Percentiles rank a stretch among this genome's conserved stretches.
These are phyloP conservation scores for Colletotrichum filicis DNA, from an alignment of 2,329 filamentous ascomycete genomes.

Conservation along the genomic window DNA sequence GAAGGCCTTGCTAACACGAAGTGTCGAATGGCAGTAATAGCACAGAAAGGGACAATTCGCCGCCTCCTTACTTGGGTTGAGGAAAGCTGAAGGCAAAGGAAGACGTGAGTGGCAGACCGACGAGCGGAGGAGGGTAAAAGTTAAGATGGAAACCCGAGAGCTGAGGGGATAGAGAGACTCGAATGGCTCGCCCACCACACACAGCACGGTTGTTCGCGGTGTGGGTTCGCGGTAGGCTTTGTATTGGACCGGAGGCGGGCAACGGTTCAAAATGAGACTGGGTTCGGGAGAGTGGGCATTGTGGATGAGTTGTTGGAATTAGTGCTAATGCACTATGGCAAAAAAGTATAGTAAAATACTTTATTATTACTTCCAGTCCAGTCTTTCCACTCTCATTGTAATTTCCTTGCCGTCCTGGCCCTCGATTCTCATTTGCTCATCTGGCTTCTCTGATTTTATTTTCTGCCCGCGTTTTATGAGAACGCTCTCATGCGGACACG, in stretches of 20 bases:
- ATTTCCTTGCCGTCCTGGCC: not conserved
- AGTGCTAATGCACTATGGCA: constrained; percentile 20
- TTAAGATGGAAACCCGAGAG: not conserved
- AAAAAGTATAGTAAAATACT: constrained; percentile 11
- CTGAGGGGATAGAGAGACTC: not conserved
- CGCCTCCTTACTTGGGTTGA: not conserved
- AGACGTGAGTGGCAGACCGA: not conserved
- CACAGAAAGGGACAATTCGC: not conserved
- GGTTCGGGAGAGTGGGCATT: constrained; percentile 16
- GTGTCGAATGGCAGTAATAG: constrained; percentile 5
- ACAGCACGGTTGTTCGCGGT: constrained; percentile 3
- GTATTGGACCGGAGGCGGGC: constrained; percentile 11
- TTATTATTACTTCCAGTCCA: constrained; percentile 14
- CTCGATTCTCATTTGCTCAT: not conserved
- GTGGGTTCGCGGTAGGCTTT: constrained; percentile 13
- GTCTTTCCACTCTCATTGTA: not conserved
- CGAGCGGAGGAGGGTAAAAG: not conserved
- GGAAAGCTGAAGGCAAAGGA: not conserved
- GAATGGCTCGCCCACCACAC: not conserved
- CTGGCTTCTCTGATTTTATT: not conserved
- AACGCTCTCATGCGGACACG: not conserved
- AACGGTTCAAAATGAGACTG: constrained; percentile 6
- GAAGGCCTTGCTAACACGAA: not conserved
- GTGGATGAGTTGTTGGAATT: constrained; percentile 25
- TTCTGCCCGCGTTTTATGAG: not conserved